phyloP scores from a whole-genome alignment of 306 rosid genomes.

The Alnus glutinosa region DNA sequence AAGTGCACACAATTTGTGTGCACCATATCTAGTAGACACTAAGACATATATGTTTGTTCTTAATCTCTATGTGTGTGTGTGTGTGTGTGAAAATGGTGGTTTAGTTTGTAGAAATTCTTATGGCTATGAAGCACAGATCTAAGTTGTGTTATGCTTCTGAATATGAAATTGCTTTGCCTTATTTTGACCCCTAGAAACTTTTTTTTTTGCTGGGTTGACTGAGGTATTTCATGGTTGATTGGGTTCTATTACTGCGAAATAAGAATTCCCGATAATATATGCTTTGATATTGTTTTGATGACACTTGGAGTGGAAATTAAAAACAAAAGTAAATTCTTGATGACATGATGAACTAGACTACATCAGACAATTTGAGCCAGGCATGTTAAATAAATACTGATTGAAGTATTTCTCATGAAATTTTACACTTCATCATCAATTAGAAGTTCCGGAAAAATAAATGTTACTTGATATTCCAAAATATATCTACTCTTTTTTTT shows the following conservation, averaged over 20 bases:
- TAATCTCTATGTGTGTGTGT: too few species aligned
- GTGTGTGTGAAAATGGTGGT: too few species aligned
- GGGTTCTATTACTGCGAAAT: neutral
- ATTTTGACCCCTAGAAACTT: neutral
- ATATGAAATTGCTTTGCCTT: neutral
- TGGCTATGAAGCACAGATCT: neutral
- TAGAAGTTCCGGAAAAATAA: neutral
- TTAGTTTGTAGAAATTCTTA: neutral
- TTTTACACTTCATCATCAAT: neutral
- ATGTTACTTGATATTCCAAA: neutral
- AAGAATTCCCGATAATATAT: neutral
- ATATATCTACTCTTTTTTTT: neutral
- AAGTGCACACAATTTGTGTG: too few species aligned
- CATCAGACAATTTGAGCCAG: neutral
- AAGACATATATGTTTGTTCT: too few species aligned
- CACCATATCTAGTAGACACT: too few species aligned
- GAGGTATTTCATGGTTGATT: neutral
- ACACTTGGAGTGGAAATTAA: neutral
- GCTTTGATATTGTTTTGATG: neutral
- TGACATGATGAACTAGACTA: neutral
- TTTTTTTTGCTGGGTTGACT: neutral
- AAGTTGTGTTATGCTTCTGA: neutral
- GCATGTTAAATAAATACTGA: neutral
- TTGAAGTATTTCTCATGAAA: neutral
- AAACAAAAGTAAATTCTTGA: neutral